These are phyloP conservation scores for Solanum sitiens DNA, from an alignment of 257 asterid species.

Conservation along the genomic window DNA sequence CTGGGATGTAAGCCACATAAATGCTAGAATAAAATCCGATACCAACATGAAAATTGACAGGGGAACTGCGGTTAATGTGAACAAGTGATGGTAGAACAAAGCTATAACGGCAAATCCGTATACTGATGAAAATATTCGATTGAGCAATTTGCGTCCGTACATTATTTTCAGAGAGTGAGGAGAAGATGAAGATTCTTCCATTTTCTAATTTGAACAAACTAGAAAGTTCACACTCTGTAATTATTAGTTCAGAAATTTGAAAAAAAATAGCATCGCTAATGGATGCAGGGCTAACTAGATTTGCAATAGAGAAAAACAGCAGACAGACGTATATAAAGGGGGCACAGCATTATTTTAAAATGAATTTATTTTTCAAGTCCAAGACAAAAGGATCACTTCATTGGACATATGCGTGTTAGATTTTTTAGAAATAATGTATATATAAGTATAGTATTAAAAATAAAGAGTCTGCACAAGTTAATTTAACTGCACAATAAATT, in stretches of 20 bases:
- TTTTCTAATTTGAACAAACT: neutral
- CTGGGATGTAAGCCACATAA: conserved; percentile 52
- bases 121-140: neutral
- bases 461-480: neutral
- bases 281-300: neutral
- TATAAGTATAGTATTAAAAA: too few species aligned
- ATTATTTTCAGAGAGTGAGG: neutral
- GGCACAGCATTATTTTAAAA: neutral
- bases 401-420: too few species aligned
- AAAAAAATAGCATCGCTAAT: neutral
- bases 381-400: too few species aligned
- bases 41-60: conserved; percentile 11
- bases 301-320: neutral
- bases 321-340: neutral
- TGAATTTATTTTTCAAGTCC: neutral
- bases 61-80: neutral
- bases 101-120: neutral
- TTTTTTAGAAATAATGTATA: too few species aligned
- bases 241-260: neutral
- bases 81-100: neutral
- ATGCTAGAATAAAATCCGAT: conserved; percentile 32
- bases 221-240: neutral
- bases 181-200: neutral
- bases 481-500: fast-evolving
- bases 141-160: neutral